These are phyloP conservation scores for Cicer chorassanicum DNA, from an alignment of 306 rosid species.

Conservation along the genomic window DNA sequence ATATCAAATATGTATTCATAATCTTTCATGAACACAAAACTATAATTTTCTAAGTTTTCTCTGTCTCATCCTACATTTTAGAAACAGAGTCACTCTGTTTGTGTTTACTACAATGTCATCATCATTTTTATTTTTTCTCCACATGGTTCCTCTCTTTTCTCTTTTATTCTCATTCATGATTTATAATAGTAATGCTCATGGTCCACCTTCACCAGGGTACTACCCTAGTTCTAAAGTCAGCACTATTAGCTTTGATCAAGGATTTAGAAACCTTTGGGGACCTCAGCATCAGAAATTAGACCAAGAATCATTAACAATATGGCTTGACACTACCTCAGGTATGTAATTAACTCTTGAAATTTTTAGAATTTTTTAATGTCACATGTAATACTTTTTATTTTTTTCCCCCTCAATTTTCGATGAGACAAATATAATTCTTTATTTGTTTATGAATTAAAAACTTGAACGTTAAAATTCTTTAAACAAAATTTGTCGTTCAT, in stretches of 20 bases:
- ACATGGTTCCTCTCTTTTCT: slow-evolving; percentile 50
- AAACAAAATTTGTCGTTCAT: neutral
- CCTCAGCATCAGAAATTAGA: slow-evolving; percentile 72
- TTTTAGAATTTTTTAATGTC: neutral
- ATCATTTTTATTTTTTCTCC: slow-evolving; percentile 33
- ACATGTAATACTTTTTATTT: neutral
- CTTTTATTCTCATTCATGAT: slow-evolving; percentile 48
- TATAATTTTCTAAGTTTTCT: slow-evolving; percentile 20
- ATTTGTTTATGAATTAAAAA: neutral
- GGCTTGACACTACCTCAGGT: slow-evolving; percentile 84
- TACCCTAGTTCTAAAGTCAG: slow-evolving; percentile 62
- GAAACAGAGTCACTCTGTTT: slow-evolving; percentile 36
- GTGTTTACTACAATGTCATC: slow-evolving; percentile 38
- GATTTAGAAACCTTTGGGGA: slow-evolving; percentile 81
- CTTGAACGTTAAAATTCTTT: neutral
- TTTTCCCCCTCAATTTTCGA: neutral
- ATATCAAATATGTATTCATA: slow-evolving; percentile 49
- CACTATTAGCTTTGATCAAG: slow-evolving; percentile 62
- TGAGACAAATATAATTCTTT: slow-evolving; percentile 1
- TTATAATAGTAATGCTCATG: slow-evolving; percentile 51
- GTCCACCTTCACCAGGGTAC: slow-evolving; percentile 88
- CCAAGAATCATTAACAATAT: slow-evolving; percentile 62
- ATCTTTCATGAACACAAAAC: slow-evolving; percentile 41
- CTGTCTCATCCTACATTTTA: slow-evolving; percentile 46
- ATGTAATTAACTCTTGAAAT: neutral